Evolutionary conservation across 2,329 filamentous ascomycete genomes (phyloP), one percentile per base, ranked within the genome.

Genomic region (Aschersonia sp.): DNA sequence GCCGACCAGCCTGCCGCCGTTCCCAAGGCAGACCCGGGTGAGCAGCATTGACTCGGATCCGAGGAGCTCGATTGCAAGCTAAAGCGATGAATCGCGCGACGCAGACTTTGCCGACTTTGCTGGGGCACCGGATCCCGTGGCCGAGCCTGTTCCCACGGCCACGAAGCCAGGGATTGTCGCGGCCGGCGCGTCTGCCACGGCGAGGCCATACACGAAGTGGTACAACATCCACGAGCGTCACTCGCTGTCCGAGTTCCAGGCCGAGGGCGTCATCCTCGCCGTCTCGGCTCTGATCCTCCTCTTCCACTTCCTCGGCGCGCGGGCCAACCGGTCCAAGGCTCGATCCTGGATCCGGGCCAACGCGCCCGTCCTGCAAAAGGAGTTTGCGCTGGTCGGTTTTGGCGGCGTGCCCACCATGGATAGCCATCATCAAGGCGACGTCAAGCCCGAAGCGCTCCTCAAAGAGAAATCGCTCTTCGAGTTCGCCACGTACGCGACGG

Each of bases 211-310:
- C 66, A 95, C 89, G 46, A 88, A 87, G 72, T 98, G 92, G 92
- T 98, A 97, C 71, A 88, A 89, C 49, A 73, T 97, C 52, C 92
- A 94, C 76, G 89, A 97, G 76, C 88, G 92, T 60, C 82, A 89
- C 59, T 81, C 81, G 30, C 70, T 83, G 51, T 75, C 74, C 59
- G 92, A 98, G 65, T 98, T 98, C 75, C 81, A 81, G 68, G 77
- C 83, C 58, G 92, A 98, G 70, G 84, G 85, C 51, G 70, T 89
- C 63, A 85, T 98, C 58, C 69, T 96, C 51, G 76, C 78, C 35
- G 73, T 89, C 59, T 78, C 96, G 56, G 60, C 82, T 47, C 54
- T 94, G 47, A 77, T 96, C 54, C 72, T 96, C 54, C 62, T 82
- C 42, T 70, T 94, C 53, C 89, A 97, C 63, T 67, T 94, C 59